Evolutionary conservation across 345 rosid species (phyloP), one percentile per base, ranked within the genome.

Genomic region (Hibiscus syriacus): DNA sequence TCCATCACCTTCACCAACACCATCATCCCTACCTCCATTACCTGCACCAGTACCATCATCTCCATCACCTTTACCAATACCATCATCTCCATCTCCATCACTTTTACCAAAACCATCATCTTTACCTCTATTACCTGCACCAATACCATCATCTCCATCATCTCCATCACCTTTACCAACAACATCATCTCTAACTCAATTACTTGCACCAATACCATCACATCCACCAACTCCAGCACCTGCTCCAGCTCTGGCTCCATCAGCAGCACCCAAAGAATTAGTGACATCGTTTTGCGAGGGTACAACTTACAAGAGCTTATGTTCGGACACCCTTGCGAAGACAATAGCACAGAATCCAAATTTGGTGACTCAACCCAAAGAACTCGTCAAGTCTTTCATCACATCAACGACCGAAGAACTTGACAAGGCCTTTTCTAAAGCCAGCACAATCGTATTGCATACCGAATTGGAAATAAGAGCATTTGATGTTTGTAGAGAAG

Each of bases 401-500:
- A 32, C 74, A 56, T 87, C 90, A 0, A 70, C 81, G 3, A 43
- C 57, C 2, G 83, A 76, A 0, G 92, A 82, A 70, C 58, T 85
- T 8, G 59, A 41, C 0, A 70, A 74, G 66, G 90, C 77, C 26
- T 48, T 82, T 3, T 55, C 54, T n/a, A 87, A 80, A 48, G 70
- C 73, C 17, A 63, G 66, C 7, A 17, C 68, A 1, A 68, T 85
- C 29, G 60, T 83, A 11, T 80, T 87, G 58, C 60, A 82, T 1
- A 64, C 49, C 46, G 76, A 76, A 0, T 68, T 71, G 30, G 96
- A 83, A 29, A 72, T 87, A 65, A 83, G 74, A 1, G 97, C 89
- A 0, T 79, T 85, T 17, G 84, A 81, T 29, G 85, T 87, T 43
- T 92, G 98, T 75, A 74, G 72, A 76, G 67, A 74, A 29, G 80